A percentile compares a stretch with the other conserved stretches of the same genome.
Evolutionary conservation across 2,329 filamentous ascomycete genomes (phyloP).

Genomic region (Ramichloridium luteum): DNA sequence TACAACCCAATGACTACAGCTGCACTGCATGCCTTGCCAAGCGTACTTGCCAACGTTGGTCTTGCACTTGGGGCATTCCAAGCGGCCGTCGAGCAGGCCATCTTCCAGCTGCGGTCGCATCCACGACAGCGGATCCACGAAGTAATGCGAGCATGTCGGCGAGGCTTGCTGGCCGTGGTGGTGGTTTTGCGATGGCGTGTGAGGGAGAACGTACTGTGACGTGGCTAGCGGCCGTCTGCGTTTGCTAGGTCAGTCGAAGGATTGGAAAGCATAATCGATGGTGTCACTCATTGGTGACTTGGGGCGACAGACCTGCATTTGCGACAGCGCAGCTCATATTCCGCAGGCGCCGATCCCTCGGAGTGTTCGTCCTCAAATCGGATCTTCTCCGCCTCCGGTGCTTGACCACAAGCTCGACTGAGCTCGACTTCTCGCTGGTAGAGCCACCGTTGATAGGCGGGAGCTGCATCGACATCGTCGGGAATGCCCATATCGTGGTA

Average conservation of each 20-base stretch:
- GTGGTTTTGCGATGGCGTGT: conserved; percentile 32
- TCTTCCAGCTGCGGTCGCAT: conserved; percentile 80
- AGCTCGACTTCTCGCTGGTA: conserved; percentile 54
- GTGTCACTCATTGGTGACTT: conserved; percentile 3
- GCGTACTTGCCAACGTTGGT: conserved; percentile 84
- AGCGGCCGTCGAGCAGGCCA: conserved; percentile 68
- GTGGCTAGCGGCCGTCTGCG: conserved; percentile 48
- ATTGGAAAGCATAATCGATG: conserved; percentile 1
- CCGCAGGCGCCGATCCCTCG: conserved; percentile 22
- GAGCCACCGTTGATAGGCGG: conserved; percentile 69
- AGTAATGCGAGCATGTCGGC: conserved; percentile 65
- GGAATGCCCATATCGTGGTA: conserved; percentile 84
- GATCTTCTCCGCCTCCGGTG: conserved; percentile 62
- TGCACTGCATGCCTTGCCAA: conserved; percentile 92
- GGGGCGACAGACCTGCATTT: conserved; percentile 59
- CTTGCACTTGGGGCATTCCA: conserved; percentile 76
- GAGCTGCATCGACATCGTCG: conserved; percentile 52
- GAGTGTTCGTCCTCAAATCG: conserved; percentile 64
- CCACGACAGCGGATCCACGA: conserved; percentile 87
- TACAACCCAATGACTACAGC: conserved; percentile 79
- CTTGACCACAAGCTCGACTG: conserved; percentile 61
- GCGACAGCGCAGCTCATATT: conserved; percentile 68
- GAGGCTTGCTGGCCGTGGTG: conserved; percentile 19
- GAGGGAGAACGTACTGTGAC: conserved; percentile 54
- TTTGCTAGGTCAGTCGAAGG: not conserved